Conservation (phyloP, 495 filamentous ascomycete species). For the Clohesyomyces aquaticus region DNA sequence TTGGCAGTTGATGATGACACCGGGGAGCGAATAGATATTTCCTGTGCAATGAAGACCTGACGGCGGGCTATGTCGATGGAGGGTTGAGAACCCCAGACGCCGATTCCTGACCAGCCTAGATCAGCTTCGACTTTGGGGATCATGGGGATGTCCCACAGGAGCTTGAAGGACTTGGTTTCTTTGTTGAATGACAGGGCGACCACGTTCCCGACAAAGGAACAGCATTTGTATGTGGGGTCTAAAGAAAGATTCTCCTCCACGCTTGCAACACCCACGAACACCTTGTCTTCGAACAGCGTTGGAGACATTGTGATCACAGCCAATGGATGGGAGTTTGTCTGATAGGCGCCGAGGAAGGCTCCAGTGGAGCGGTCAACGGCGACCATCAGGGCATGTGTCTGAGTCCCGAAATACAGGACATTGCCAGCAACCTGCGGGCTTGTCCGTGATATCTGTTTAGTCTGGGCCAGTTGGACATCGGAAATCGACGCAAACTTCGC, state of each 20-base stretch:
- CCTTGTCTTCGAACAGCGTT: constrained; percentile 41
- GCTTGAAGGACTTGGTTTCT: constrained; percentile 31
- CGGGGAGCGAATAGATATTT: constrained; percentile 44
- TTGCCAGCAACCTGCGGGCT: constrained; percentile 39
- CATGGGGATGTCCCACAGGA: constrained; percentile 43
- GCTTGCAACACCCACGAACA: constrained; percentile 47
- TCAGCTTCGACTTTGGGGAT: constrained; percentile 29
- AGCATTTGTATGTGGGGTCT: constrained; percentile 44
- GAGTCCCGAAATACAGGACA: constrained; percentile 47
- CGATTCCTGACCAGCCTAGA: constrained; percentile 45
- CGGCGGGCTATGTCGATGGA: constrained; percentile 44
- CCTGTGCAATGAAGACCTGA: constrained; percentile 52
- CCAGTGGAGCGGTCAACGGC: constrained; percentile 44
- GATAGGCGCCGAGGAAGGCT: constrained; percentile 34
- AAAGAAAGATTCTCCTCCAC: constrained; percentile 38
- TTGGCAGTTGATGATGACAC: constrained; percentile 36
- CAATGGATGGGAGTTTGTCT: constrained; percentile 44
- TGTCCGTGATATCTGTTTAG: constrained; percentile 38
- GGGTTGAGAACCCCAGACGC: constrained; percentile 51
- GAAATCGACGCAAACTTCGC: constrained; percentile 32
- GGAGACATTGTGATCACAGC: constrained; percentile 44
- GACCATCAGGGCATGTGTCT: constrained; percentile 45
- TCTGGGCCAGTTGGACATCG: constrained; percentile 9
- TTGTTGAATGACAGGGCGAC: constrained; percentile 38
- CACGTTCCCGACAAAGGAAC: constrained; percentile 48